A percentile compares a stretch with the other conserved stretches of the same genome.
These are phyloP conservation scores for Monosporascus sp. DNA, from an alignment of 2,329 filamentous ascomycete species.

Conservation along the genomic window DNA sequence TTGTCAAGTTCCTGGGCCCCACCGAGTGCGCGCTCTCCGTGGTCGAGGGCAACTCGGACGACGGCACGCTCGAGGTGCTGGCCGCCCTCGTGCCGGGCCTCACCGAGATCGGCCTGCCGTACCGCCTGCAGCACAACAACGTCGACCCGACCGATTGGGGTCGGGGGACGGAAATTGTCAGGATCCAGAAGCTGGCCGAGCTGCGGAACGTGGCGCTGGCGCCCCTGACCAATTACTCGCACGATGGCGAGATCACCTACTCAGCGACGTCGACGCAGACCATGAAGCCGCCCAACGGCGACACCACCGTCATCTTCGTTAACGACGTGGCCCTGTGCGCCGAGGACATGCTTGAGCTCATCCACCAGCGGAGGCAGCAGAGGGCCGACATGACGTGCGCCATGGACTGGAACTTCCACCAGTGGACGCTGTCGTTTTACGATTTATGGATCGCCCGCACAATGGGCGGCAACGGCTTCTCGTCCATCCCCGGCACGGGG, in stretches of 20 bases:
- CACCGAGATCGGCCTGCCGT: constrained; percentile 30
- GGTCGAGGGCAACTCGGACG: constrained; percentile 50
- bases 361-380: constrained; percentile 39
- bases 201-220: constrained; percentile 47
- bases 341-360: constrained; percentile 53
- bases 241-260: constrained; percentile 16
- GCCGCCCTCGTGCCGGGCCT: constrained; percentile 33
- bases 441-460: constrained; percentile 34
- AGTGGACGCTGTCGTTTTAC: constrained; percentile 44
- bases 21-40: constrained; percentile 47
- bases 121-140: constrained; percentile 36
- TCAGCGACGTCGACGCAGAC: background rate
- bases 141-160: constrained; percentile 31
- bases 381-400: constrained; percentile 51
- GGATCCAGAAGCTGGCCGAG: constrained; percentile 43
- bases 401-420: constrained; percentile 51
- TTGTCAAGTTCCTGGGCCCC: constrained; percentile 43
- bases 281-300: constrained; percentile 10
- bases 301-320: constrained; percentile 45
- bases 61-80: constrained; percentile 48
- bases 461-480: constrained; percentile 50
- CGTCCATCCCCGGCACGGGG: constrained; percentile 43
- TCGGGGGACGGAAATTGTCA: constrained; percentile 25
- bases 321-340: constrained; percentile 48
- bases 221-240: constrained; percentile 29